Conservation (phyloP, 257 asterid species). For the Jacaranda mimosifolia region DNA sequence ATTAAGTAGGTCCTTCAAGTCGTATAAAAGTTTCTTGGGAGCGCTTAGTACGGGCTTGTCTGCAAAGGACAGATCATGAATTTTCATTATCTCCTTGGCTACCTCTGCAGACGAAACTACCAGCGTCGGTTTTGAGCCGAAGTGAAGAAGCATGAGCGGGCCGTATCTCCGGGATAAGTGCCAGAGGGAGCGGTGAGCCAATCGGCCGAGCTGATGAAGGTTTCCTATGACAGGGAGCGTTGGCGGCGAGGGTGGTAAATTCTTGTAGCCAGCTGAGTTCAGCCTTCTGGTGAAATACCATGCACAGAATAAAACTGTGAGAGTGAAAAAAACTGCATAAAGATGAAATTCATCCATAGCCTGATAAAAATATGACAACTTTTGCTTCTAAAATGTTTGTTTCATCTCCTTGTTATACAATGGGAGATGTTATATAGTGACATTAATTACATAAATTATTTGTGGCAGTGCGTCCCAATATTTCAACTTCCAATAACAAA, state of each 20-base stretch:
- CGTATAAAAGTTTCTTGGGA: constrained; percentile 26
- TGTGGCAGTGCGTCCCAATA: too few relatives aligned
- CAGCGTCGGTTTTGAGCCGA: constrained; percentile 38
- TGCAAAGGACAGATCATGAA: constrained; percentile 39
- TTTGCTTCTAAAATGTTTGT: too few relatives aligned
- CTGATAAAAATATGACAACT: too few relatives aligned
- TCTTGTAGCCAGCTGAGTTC: not conserved
- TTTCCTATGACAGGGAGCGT: constrained; percentile 50
- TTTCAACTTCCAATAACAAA: too few relatives aligned
- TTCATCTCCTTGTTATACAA: too few relatives aligned
- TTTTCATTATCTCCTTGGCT: constrained; percentile 31
- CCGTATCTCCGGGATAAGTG: constrained; percentile 38
- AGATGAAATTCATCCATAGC: too few relatives aligned
- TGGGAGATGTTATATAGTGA: too few relatives aligned
- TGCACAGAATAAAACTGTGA: too few relatives aligned
- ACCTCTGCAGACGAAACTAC: constrained; percentile 43
- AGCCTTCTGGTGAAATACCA: not conserved
- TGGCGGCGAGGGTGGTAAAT: constrained; percentile 46
- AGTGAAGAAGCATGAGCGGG: constrained; percentile 47
- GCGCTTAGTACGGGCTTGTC: constrained; percentile 10
- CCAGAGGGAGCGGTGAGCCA: constrained; percentile 37
- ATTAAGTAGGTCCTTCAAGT: constrained; percentile 17
- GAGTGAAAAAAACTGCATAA: too few relatives aligned
- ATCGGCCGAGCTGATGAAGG: constrained; percentile 44
- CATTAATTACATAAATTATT: too few relatives aligned